Percentiles rank a stretch among this genome's conserved stretches.
phyloP scores from a whole-genome alignment of 306 rosid genomes.

The Quercus mongolica region DNA sequence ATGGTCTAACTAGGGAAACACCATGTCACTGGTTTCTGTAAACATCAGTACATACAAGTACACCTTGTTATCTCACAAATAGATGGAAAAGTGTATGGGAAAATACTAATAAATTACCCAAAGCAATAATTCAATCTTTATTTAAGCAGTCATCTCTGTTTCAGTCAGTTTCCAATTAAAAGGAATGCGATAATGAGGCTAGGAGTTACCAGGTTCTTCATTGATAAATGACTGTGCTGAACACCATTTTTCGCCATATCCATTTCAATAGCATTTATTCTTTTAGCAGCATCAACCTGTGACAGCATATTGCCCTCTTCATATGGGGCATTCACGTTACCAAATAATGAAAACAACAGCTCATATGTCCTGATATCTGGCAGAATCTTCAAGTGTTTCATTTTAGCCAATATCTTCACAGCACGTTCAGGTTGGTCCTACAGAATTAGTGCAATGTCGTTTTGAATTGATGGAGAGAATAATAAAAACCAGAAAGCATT shows the following conservation, averaged over 20 bases:
- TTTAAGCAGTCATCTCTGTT: neutral
- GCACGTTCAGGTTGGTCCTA: constrained; percentile 86
- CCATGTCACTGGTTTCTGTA: neutral
- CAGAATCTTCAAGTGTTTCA: constrained; percentile 49
- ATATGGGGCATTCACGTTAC: constrained; percentile 71
- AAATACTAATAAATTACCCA: neutral
- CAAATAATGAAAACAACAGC: constrained; percentile 73
- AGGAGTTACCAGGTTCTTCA: constrained; percentile 59
- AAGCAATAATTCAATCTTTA: neutral
- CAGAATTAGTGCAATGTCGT: constrained; percentile 23
- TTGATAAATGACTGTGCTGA: constrained; percentile 66
- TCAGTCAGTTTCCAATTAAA: constrained; percentile 14
- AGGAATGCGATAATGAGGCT: constrained; percentile 13
- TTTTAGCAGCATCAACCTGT: constrained; percentile 53
- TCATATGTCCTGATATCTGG: constrained; percentile 75
- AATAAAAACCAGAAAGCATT: constrained; percentile 13
- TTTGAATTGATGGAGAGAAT: constrained; percentile 15
- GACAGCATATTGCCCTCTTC: constrained; percentile 61
- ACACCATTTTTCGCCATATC: constrained; percentile 64
- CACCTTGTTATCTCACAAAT: neutral
- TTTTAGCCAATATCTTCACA: constrained; percentile 62
- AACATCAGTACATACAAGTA: neutral
- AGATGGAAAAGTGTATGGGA: neutral
- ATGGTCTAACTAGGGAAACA: neutral
- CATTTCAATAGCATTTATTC: constrained; percentile 69